Base-by-base conservation (phyloP, 2,329 filamentous ascomycete genomes). In the Calonectria hongkongensis region DNA sequence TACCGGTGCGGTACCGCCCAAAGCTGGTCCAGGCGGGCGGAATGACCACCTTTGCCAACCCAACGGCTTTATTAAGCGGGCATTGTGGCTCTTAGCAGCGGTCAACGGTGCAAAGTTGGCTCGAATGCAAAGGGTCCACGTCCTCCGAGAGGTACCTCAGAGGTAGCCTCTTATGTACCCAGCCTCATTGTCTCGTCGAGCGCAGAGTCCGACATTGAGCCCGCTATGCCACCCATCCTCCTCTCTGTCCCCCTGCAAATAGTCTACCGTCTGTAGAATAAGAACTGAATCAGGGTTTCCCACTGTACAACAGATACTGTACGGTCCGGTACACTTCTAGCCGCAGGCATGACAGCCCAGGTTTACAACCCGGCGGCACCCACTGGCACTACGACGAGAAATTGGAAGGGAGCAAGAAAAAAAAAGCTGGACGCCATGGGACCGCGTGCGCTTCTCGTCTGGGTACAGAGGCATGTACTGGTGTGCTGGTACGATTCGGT, bases 401-500 rank as follows among this genome's bases (percentile, higher is more conserved):
- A 25, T 21, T 30, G 28, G 50, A 33, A 33, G 9, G 30, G 50
- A 6, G 21, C 21, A 21, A 58, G 18, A 28, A 28, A 16, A 54
- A 43, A 51, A 68, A 45, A 68, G 28, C 25, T 64, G 28, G 33
- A 27, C 65, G 65, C 48, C 47, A 50, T 66, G 16, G 33, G 36
- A 50, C 21, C 28, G 28, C 56, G n/a, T 68, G 51, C 41, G 58
- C 36, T 48, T 28, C 21, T 69, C 47, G 30, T 66, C 41, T 45
- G 50, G 25, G 47, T 28, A 16, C 25, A 21, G 51, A 66, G 54
- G 30, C 54, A 60, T 60, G 51, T 47, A 39, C 21, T 30, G 48
- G 60, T 68, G 43, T 60, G 36, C 74, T 78, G 75, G 79, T 73
- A 76, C 79, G 77, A 80, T 74, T 60, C 75, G 76, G 78, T 67